Percentiles rank a stretch among this genome's conserved stretches.
Conservation (phyloP, 768 basidiomycete species). For the Suillus alpinus region DNA sequence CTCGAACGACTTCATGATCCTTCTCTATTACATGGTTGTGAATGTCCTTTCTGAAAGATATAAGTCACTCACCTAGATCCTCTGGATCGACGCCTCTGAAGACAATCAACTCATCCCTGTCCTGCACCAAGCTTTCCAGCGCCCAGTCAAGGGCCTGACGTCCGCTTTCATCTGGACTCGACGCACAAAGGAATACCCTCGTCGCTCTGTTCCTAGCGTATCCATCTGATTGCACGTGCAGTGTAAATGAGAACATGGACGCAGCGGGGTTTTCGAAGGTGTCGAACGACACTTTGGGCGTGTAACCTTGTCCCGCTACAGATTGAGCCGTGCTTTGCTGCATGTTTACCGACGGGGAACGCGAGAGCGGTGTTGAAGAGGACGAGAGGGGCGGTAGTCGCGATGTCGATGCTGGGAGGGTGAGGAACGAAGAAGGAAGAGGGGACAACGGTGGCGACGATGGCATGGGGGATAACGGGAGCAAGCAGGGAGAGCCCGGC, state of each 20-base stretch:
- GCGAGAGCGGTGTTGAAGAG: slow-evolving; percentile 19
- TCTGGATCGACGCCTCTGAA: slow-evolving; percentile 89
- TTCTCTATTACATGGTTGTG: slow-evolving; percentile 47
- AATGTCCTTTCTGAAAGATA: not conserved
- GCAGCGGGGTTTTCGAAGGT: slow-evolving; percentile 81
- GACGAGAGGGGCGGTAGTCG: slow-evolving; percentile 15
- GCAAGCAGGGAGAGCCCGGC: slow-evolving; percentile 1
- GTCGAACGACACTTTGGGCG: slow-evolving; percentile 70
- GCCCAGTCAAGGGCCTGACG: slow-evolving; percentile 89
- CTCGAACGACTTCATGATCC: slow-evolving; percentile 72
- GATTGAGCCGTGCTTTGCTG: slow-evolving; percentile 15
- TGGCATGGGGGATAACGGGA: slow-evolving; percentile 24
- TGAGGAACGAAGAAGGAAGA: slow-evolving; percentile 18
- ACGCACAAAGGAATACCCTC: slow-evolving; percentile 86
- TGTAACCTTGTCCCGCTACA: slow-evolving; percentile 31
- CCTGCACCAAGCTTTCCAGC: slow-evolving; percentile 79
- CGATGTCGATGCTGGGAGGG: slow-evolving; percentile 18
- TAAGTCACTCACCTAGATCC: slow-evolving; percentile 56
- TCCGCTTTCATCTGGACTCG: slow-evolving; percentile 86
- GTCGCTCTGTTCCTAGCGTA: slow-evolving; percentile 75
- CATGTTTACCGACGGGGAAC: slow-evolving; percentile 7
- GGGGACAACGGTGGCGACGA: slow-evolving; percentile 11
- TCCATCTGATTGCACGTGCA: slow-evolving; percentile 80
- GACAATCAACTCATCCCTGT: slow-evolving; percentile 91
- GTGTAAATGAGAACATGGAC: slow-evolving; percentile 85